Evolutionary conservation across 176 grass and related monocot species (phyloP), one percentile per base, ranked within the genome.

Genomic region (Coix lacrymajobi): DNA sequence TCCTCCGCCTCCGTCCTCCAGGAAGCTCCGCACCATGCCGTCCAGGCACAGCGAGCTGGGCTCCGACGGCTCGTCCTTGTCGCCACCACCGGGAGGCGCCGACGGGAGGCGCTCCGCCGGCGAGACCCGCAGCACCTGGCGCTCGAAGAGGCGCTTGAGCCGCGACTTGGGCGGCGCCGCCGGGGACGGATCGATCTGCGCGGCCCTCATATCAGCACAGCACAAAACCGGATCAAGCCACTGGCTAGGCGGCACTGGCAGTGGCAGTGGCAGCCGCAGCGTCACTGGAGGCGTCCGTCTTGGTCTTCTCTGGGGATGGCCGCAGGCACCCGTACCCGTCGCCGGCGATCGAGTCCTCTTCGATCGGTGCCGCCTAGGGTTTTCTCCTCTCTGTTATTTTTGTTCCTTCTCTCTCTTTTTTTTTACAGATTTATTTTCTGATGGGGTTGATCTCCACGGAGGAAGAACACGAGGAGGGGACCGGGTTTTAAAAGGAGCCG

Each of bases 1-100:
- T 38, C 49, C 83, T 38, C 69, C 90, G 17, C 74, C 84, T 34
- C 92, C 89, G 37, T 91, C 96, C 83, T 98, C 96, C 19, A 99
- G 82, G 87, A 99, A 99, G 88, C 86, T 92, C 34, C 87, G 88
- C 45, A 99, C 91, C 96, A 99, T 94, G 60, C 92, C 92, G 80
- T 99, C 96, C 11, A 99, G 83, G 69, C 93, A 96, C 39, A 99
- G 74, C 16, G 96, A 92, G 73, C 89, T 95, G 19, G 93, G 91
- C 73, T 99, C 96, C 51, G 24, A 12, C 45, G 38, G 0, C 15
- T 86, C 51, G 8, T 93, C 66, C 88, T 86, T 86, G 8, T 98
- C 92, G n/a, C 82, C 82, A 8, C 62, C 73, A 9, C 44, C 88
- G 12, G 10, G 48, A 10, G 77, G 54, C 33, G 48, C 48, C 22